phyloP scores from a whole-genome alignment of 2,329 filamentous ascomycete species.

The Ophiosphaerella narmari region DNA sequence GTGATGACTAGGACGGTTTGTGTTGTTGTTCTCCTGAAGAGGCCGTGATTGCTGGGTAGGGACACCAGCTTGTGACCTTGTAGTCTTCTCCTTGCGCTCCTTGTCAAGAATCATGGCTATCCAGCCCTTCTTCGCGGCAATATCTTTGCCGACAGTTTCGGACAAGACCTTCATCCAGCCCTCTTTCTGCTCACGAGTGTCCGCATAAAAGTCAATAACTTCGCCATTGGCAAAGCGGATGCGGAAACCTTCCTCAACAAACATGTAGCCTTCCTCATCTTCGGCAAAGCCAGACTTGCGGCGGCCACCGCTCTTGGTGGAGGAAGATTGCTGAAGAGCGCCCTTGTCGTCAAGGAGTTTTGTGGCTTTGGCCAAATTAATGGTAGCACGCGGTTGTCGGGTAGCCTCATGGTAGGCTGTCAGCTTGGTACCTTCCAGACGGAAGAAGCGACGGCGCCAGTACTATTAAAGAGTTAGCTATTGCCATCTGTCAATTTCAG shows the following conservation, averaged over 20 bases:
- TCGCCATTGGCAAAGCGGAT: slow-evolving; percentile 98
- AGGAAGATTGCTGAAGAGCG: slow-evolving; percentile 78
- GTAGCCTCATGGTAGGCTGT: slow-evolving; percentile 97
- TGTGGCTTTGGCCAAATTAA: slow-evolving; percentile 91
- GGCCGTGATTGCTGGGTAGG: slow-evolving; percentile 28
- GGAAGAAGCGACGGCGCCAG: slow-evolving; percentile 98
- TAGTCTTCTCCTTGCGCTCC: slow-evolving; percentile 44
- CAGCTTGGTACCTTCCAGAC: slow-evolving; percentile 84
- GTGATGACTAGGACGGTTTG: slow-evolving; percentile 26
- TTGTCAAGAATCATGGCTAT: slow-evolving; percentile 63
- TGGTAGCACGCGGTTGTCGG: slow-evolving; percentile 91
- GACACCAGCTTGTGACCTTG: slow-evolving; percentile 26
- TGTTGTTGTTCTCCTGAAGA: slow-evolving; percentile 19
- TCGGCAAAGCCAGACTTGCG: slow-evolving; percentile 95
- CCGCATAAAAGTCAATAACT: slow-evolving; percentile 97
- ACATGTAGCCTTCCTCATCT: slow-evolving; percentile 99
- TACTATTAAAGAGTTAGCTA: slow-evolving; percentile 61
- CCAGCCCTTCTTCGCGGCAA: slow-evolving; percentile 60
- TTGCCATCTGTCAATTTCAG: neutral
- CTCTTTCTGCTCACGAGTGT: slow-evolving; percentile 84
- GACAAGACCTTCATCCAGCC: slow-evolving; percentile 90
- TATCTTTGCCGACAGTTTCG: slow-evolving; percentile 68
- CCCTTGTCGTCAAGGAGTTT: slow-evolving; percentile 92
- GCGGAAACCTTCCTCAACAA: slow-evolving; percentile 98
- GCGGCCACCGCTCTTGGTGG: slow-evolving; percentile 74